These are phyloP conservation scores for Coelastrella sp. DNA, from an alignment of 139 green algal genomes.

Conservation along the genomic window DNA sequence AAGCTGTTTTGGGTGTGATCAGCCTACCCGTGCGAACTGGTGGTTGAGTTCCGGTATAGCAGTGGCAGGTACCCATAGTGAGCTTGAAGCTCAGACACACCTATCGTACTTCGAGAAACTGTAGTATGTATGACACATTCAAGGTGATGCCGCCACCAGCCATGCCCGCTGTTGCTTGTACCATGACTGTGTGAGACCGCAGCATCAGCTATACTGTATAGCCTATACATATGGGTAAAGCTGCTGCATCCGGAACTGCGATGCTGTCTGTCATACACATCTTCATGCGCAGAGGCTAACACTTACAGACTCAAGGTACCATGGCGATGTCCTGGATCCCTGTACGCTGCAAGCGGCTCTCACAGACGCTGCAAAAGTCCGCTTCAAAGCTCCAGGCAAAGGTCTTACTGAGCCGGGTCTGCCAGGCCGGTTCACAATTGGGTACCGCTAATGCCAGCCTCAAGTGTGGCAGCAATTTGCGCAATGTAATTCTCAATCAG, in stretches of 20 bases:
- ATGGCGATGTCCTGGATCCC: constrained; percentile 64
- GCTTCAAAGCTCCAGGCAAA: constrained; percentile 69
- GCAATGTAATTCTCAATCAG: too few relatives aligned
- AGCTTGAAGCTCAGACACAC: background rate
- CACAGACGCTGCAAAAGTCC: constrained; percentile 40
- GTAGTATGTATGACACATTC: too few relatives aligned
- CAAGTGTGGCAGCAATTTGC: too few relatives aligned
- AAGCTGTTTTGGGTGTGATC: constrained; percentile 50
- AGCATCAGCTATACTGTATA: background rate
- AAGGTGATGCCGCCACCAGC: background rate
- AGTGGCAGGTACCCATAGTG: background rate
- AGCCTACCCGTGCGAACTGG: constrained; percentile 47
- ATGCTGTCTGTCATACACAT: background rate
- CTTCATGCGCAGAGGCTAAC: background rate
- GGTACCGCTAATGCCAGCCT: constrained; percentile 41
- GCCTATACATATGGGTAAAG: too few relatives aligned
- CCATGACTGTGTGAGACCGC: too few relatives aligned
- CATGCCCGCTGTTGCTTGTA: background rate
- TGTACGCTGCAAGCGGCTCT: constrained; percentile 29
- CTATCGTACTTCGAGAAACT: too few relatives aligned
- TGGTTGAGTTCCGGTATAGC: background rate
- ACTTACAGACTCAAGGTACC: constrained; percentile 45
- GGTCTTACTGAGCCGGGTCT: constrained; percentile 66
- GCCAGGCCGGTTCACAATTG: constrained; percentile 65
- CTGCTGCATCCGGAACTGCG: too few relatives aligned